Conservation (phyloP, 371 early-diverging fungal genomes). For the Lichtheimia corymbifera region DNA sequence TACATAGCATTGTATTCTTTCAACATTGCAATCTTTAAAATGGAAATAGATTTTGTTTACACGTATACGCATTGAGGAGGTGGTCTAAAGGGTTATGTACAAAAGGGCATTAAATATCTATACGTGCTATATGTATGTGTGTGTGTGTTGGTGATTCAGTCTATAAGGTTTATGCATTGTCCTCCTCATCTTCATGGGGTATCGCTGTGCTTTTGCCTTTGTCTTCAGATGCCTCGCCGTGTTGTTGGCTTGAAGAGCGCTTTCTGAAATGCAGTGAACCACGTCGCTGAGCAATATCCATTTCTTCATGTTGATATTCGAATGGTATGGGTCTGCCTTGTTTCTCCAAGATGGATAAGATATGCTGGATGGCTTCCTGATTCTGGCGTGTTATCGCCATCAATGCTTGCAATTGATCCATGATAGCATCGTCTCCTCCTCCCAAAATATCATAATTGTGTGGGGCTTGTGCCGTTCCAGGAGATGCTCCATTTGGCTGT, state of each 20-base stretch:
- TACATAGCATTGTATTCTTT: too few relatives aligned
- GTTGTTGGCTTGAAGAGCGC: not conserved
- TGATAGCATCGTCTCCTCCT: conserved; percentile 38
- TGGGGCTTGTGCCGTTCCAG: conserved; percentile 8
- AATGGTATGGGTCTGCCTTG: conserved; percentile 16
- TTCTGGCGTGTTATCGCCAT: conserved; percentile 54
- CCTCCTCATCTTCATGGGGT: conserved; percentile 1
- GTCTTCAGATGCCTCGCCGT: not conserved
- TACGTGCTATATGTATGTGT: too few relatives aligned
- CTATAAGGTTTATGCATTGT: not conserved
- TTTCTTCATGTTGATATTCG: not conserved
- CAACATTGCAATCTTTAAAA: too few relatives aligned
- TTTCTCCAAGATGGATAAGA: conserved; percentile 46
- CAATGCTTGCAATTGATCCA: conserved; percentile 48
- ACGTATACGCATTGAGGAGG: too few relatives aligned
- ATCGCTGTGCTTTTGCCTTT: not conserved
- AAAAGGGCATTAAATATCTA: too few relatives aligned
- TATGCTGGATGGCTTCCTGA: conserved; percentile 53
- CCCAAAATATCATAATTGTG: conserved; percentile 14
- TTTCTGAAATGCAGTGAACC: conserved; percentile 1
- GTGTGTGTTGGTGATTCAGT: too few relatives aligned
- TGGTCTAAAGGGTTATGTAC: too few relatives aligned
- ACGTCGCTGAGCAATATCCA: not conserved
- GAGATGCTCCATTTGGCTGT: conserved; percentile 4
- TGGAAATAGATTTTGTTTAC: not conserved